Percentiles rank a stretch among this genome's conserved stretches.
These are phyloP conservation scores for Fusarium abutilonis DNA, from an alignment of 2,329 filamentous ascomycete genomes.

Conservation along the genomic window DNA sequence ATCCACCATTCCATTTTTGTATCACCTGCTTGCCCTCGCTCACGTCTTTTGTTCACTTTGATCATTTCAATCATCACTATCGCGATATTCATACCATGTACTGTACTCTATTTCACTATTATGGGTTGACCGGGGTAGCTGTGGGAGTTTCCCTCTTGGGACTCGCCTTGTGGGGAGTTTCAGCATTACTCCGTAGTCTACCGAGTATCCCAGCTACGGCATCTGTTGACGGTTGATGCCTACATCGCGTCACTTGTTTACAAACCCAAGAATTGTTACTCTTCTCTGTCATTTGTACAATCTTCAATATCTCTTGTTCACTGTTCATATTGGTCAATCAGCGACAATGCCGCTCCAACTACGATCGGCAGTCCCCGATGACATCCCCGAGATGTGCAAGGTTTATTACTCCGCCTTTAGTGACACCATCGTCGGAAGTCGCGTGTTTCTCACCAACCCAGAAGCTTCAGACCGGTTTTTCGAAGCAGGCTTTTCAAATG, in stretches of 20 bases:
- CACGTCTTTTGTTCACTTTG: too few relatives aligned
- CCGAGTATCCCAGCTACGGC: background rate
- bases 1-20: too few relatives aligned
- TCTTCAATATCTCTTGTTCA: background rate
- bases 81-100: too few relatives aligned
- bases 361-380: constrained; percentile 53
- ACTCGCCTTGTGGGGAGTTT: constrained; percentile 18
- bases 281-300: background rate
- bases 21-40: too few relatives aligned
- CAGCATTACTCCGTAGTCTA: background rate
- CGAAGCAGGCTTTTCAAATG: constrained; percentile 48
- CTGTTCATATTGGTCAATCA: background rate
- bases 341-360: constrained; percentile 45
- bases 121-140: constrained; percentile 13
- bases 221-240: too few relatives aligned
- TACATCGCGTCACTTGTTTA: too few relatives aligned
- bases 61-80: too few relatives aligned
- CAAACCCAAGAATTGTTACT: constrained; percentile 1
- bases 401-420: constrained; percentile 60
- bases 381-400: constrained; percentile 53
- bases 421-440: constrained; percentile 49
- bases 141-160: constrained; percentile 10
- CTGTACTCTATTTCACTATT: too few relatives aligned
- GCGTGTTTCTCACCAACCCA: constrained; percentile 51
- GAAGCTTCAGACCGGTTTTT: constrained; percentile 50